Base-by-base conservation (phyloP, 2,329 filamentous ascomycete genomes). In the Epichloe bromicola region DNA sequence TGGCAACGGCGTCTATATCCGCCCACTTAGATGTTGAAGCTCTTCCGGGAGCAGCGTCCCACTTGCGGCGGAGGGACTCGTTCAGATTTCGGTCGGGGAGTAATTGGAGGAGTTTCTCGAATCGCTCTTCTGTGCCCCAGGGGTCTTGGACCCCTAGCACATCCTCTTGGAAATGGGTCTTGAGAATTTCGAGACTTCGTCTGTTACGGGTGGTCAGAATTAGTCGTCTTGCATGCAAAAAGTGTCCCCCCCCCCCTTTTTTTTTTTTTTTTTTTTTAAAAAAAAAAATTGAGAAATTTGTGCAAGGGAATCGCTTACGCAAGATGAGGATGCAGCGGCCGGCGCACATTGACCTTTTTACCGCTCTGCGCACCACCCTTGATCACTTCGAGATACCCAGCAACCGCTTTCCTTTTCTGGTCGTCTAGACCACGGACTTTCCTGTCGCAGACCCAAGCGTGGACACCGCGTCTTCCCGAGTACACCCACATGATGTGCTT, bases 401-500 rank as follows among this genome's bases (percentile, higher is more conserved):
- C 88, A 54, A 98, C 84, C 0, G 90, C 86, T 58, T 82, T 82
- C 51, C 93, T 80, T 68, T 87, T 89, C 59, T 85, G 79, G 60
- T 98, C 93, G 56, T 95, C 86, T 73, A 98, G 79, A 36, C 76
- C 76, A 52, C 93, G 80, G 1, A 90, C 93, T 52, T 84, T 83
- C 63, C 85, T 87, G 66, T 98, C 93, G 64, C 91, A 97, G 11
- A 98, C 86, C 93, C 93, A 98, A 5, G 93, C 93, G 81, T 98
- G 93, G 33, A 87, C 90, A 71, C 93, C 93, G 76, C 93, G 82
- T 67, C 93, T 85, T 59, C 93, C 93, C 0, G 93, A 98, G 68
- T 98, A 98, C 6, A 98, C 90, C 93, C 93, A 98, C 67, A 98
- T 77, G 62, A 98, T 91, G 68, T 98, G 91, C 63, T 86, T 83